Evolutionary conservation across 2,329 filamentous ascomycete species (phyloP).

Genomic region (Verticillium dahliae): DNA sequence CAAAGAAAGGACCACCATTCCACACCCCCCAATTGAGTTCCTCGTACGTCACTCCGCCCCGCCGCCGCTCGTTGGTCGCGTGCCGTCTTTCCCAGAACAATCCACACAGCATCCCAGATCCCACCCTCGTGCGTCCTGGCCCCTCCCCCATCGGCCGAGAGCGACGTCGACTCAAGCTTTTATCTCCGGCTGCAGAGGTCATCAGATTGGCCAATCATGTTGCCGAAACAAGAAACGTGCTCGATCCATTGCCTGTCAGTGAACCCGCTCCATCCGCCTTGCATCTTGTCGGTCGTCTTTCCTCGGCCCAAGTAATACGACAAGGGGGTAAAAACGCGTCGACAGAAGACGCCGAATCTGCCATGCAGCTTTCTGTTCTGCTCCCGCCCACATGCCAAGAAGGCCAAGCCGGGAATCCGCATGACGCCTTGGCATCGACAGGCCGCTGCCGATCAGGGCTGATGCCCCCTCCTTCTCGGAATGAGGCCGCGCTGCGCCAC

Average conservation of each 20-base stretch:
- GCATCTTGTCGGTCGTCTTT: neutral
- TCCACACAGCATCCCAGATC: neutral
- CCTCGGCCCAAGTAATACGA: neutral
- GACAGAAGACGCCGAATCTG: neutral
- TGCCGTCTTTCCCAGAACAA: neutral
- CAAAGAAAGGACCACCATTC: neutral
- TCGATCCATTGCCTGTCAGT: constrained; percentile 11
- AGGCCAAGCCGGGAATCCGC: constrained; percentile 5
- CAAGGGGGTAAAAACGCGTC: neutral
- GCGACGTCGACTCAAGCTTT: neutral
- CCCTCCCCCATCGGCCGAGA: neutral
- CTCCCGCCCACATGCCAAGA: neutral
- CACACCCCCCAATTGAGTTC: neutral
- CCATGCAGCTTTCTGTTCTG: neutral
- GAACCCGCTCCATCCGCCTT: constrained; percentile 11
- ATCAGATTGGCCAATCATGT: constrained; percentile 6
- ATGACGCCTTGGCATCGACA: constrained; percentile 7
- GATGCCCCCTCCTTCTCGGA: neutral
- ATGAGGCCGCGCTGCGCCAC: neutral
- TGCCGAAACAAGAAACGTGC: constrained; percentile 7
- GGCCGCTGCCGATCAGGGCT: neutral
- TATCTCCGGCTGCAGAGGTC: neutral
- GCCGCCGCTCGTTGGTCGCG: neutral
- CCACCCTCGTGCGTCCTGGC: neutral
- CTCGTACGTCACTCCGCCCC: neutral